Percentiles rank a stretch among this genome's conserved stretches.
These are phyloP conservation scores for Parmales sp. DNA, from an alignment of 108 stramenopile genomes.

Conservation along the genomic window DNA sequence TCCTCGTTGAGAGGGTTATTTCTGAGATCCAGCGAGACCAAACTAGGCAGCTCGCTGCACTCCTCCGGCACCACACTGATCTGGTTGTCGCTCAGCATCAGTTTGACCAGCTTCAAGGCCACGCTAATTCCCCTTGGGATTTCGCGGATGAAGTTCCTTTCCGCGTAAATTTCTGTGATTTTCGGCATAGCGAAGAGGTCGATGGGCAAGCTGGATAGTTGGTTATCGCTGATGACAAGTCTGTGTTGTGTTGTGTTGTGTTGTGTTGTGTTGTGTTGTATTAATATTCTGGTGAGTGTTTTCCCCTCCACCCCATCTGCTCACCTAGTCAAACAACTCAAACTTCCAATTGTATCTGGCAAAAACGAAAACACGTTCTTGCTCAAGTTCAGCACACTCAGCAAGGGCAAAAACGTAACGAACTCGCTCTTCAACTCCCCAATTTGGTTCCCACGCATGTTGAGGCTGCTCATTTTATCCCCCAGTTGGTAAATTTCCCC, in stretches of 20 bases:
- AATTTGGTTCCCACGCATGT: not conserved
- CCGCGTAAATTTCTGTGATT: not conserved
- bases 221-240: not conserved
- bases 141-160: slow-evolving; percentile 8
- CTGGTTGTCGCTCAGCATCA: slow-evolving; percentile 8
- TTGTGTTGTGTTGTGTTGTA: no score
- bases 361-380: not conserved
- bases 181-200: slow-evolving; percentile 9
- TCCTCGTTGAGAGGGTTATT: not conserved
- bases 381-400: not conserved
- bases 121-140: slow-evolving; percentile 6
- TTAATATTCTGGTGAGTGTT: no score
- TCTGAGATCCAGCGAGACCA: not conserved
- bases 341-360: not conserved
- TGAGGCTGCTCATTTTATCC: not conserved
- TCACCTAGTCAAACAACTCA: not conserved
- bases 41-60: not conserved
- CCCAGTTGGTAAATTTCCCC: not conserved
- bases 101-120: not conserved
- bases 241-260: no score
- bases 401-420: not conserved
- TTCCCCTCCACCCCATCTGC: no score
- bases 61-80: not conserved
- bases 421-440: not conserved
- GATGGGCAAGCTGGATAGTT: not conserved